Base-by-base conservation (phyloP, 2,329 filamentous ascomycete genomes). In the Ophiostoma sp. region DNA sequence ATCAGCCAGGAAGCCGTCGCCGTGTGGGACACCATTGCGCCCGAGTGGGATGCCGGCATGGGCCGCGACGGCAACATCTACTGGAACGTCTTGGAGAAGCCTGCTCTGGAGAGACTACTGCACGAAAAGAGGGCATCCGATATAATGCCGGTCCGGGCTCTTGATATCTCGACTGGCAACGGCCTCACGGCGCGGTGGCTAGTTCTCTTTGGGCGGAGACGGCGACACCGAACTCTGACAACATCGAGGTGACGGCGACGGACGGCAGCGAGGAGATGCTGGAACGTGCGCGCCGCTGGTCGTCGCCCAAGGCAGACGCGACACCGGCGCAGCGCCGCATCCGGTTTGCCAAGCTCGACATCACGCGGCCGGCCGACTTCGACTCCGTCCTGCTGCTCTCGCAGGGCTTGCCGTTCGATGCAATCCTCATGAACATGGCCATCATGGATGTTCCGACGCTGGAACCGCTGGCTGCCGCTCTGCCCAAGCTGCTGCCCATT, bases 351-450 rank as follows among this genome's bases (percentile, higher is more conserved):
- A 16, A 7, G 16, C 47, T 52, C 47, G 5, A 52, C 18, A 16
- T 52, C 47, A 52, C 47, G 16, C 47, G 18, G 47, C 47, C 47
- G 16, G 18, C 16, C 47, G 47, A 16, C 5, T 52, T 52, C 18
- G 47, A 52, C 27, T 52, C 47, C 14, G 47, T 27, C 18, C 1
- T 52, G 16, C 14, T n/a, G n/a, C 16, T 52, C 3, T 12, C 42
- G 14, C 47, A 27, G 27, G 27, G 27, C 1, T 70, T 36, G 52
- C 68, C 62, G 62, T 83, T 81, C 70, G 80, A 82, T 67, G 74
- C 81, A 18, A 74, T 83, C 36, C 75, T 79, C 18, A 79, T 82
- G 70, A 84, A 82, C 73, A 82, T 82, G 78, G 81, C 81, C 8
- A 74, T 83, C 60, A 83, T 82, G 79, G 82, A 83, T 68, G 75